A percentile compares a stretch with the other conserved stretches of the same genome.
phyloP scores from a whole-genome alignment of 345 rosid species.

The Populus tremula region DNA sequence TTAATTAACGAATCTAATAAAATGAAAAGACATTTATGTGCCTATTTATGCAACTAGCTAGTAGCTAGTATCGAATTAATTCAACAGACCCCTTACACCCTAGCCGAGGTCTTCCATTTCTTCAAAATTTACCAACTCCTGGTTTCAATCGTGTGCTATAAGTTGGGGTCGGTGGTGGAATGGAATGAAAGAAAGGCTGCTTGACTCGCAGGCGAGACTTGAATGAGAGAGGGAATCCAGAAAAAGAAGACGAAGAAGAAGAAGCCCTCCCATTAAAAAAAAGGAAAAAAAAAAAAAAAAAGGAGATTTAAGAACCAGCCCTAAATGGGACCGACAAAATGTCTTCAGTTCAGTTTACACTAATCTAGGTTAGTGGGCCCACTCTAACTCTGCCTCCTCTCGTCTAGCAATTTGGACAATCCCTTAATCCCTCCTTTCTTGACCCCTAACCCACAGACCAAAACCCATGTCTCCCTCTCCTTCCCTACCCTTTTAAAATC shows the following conservation, averaged over 20 bases:
- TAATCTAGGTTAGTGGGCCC: constrained; percentile 23
- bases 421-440: constrained; percentile 22
- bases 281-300: not conserved
- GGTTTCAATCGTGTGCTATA: too few relatives aligned
- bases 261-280: too few relatives aligned
- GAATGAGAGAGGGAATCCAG: not conserved
- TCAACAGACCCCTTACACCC: too few relatives aligned
- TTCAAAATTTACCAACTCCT: too few relatives aligned
- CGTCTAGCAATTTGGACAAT: constrained; percentile 24
- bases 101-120: too few relatives aligned
- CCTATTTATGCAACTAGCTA: too few relatives aligned
- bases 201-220: not conserved
- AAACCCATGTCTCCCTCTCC: not conserved
- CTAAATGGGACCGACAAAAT: constrained; percentile 21
- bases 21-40: too few relatives aligned
- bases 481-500: not conserved
- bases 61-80: too few relatives aligned
- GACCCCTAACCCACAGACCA: constrained; percentile 46
- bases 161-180: not conserved
- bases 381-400: constrained; percentile 28
- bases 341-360: constrained; percentile 31
- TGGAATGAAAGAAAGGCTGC: not conserved
- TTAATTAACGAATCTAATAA: too few relatives aligned
- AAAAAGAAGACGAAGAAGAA: too few relatives aligned
- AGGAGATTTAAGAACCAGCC: not conserved